Percentiles rank a stretch among this genome's conserved stretches.
Conservation (phyloP, 2,329 filamentous ascomycete species). For the Colletotrichum destructivum region DNA sequence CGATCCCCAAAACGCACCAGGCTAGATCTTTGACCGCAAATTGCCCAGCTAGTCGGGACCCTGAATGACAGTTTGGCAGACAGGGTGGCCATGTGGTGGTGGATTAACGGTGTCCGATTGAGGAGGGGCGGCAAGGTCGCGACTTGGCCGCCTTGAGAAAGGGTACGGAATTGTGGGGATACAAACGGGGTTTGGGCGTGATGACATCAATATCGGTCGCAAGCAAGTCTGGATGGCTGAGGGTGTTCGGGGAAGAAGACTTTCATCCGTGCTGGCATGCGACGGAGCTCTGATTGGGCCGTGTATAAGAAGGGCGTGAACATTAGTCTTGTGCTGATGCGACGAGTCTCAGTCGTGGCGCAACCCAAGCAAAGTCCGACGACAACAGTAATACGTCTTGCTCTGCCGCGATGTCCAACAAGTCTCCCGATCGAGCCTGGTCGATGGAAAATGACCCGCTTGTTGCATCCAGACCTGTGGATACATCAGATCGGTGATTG, state of each 20-base stretch:
- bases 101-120: constrained; percentile 34
- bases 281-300: constrained; percentile 25
- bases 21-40: constrained; percentile 19
- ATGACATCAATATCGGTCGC: constrained; percentile 35
- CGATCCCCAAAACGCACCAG: constrained; percentile 3
- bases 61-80: constrained; percentile 27
- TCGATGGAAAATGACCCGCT: background rate
- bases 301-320: background rate
- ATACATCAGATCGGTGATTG: background rate
- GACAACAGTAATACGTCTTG: background rate
- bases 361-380: background rate
- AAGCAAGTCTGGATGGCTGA: constrained; percentile 20
- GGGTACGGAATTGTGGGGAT: constrained; percentile 37
- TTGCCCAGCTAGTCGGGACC: constrained; percentile 21
- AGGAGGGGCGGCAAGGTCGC: constrained; percentile 39
- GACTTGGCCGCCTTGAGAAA: constrained; percentile 41
- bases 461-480: constrained; percentile 13
- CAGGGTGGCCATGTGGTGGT: constrained; percentile 42
- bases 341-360: constrained; percentile 24
- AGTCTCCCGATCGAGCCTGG: background rate
- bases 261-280: constrained; percentile 21
- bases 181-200: constrained; percentile 29
- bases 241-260: background rate
- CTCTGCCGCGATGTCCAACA: background rate
- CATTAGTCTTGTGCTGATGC: background rate